Conservation (phyloP, 495 filamentous ascomycete genomes). For the Tetracladium setigerum region DNA sequence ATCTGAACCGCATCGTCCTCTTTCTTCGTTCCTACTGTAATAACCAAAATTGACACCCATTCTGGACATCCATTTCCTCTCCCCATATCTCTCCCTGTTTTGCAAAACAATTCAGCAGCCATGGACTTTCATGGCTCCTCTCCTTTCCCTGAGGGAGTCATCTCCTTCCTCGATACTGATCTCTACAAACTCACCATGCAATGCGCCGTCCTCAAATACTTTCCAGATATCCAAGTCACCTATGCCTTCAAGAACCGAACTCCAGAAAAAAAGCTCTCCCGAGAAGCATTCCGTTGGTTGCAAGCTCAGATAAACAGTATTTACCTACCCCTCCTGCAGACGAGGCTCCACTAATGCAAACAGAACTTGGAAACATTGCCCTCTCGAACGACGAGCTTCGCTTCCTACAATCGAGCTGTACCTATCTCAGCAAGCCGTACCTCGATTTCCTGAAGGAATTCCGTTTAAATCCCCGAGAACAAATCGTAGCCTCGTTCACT, state of each 20-base stretch:
- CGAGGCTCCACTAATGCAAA: not conserved
- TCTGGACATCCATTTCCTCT: no score
- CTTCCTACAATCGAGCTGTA: conserved; percentile 72
- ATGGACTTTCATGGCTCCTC: conserved; percentile 51
- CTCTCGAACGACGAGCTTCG: conserved; percentile 69
- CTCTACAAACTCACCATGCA: conserved; percentile 99
- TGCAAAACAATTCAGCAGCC: no score
- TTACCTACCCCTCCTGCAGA: conserved; percentile 16
- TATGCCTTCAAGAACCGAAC: conserved; percentile 95
- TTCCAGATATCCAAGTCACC: conserved; percentile 74
- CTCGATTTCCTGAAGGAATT: conserved; percentile 75
- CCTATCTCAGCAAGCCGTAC: conserved; percentile 72
- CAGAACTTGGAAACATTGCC: conserved; percentile 71
- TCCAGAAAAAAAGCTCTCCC: conserved; percentile 80
- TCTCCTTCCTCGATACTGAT: conserved; percentile 92
- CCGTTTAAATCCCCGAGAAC: conserved; percentile 68
- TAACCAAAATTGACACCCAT: no score
- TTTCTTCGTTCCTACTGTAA: no score
- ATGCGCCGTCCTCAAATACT: conserved; percentile 87
- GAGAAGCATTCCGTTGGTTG: conserved; percentile 80
- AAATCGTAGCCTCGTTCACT: conserved; percentile 64
- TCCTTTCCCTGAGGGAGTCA: conserved; percentile 61
- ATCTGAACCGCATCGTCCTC: no score
- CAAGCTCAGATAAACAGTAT: conserved; percentile 69
- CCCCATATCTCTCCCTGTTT: no score